phyloP scores from a whole-genome alignment of 164 flowering plant species.

The Aristolochia californica region DNA sequence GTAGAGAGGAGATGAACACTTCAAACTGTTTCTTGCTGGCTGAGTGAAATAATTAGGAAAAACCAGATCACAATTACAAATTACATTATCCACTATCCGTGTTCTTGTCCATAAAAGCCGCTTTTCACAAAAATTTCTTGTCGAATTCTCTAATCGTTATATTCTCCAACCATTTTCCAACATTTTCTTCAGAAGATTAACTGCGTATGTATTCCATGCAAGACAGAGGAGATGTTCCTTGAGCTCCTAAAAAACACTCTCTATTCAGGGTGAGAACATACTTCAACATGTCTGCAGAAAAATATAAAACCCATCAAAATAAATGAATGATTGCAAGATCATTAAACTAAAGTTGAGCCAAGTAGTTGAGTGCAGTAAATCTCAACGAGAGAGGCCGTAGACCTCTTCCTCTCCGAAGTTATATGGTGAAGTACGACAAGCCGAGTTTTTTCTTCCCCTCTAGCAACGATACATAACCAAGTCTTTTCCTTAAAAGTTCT shows the following conservation, averaged over 20 bases:
- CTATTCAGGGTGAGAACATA: conserved; percentile 76
- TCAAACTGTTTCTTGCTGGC: conserved; percentile 81
- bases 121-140: background rate
- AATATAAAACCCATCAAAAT: background rate
- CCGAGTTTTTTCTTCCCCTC: too few relatives aligned
- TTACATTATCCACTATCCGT: too few relatives aligned
- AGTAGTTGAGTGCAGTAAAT: too few relatives aligned
- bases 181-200: conserved; percentile 81
- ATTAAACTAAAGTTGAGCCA: too few relatives aligned
- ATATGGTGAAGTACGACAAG: too few relatives aligned
- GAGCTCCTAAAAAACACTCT: conserved; percentile 68
- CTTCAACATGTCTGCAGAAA: conserved; percentile 63
- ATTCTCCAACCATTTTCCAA: conserved; percentile 61
- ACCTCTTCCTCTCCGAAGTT: too few relatives aligned
- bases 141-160: background rate
- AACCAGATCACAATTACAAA: background rate
- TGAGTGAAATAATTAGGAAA: conserved; percentile 22
- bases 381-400: too few relatives aligned
- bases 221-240: conserved; percentile 67
- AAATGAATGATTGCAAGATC: background rate
- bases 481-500: too few relatives aligned
- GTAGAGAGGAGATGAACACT: conserved; percentile 60
- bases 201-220: conserved; percentile 67
- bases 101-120: too few relatives aligned
- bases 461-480: too few relatives aligned